Conservation (phyloP, 768 basidiomycete species). For the Hypholoma fasciculare region DNA sequence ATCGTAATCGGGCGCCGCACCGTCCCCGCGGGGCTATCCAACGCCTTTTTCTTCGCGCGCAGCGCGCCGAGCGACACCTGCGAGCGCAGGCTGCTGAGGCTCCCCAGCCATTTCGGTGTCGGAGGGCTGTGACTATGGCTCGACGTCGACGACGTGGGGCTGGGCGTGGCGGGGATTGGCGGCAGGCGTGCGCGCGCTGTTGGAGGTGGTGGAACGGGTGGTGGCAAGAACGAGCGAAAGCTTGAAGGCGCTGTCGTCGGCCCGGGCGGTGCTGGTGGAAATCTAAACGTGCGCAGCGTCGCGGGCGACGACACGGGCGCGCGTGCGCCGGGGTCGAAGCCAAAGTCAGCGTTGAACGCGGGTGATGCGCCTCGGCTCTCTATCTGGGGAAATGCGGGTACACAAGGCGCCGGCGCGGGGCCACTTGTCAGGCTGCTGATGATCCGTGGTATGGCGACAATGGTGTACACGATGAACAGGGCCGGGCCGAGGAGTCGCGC, state of each 20-base stretch:
- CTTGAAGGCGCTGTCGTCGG: neutral
- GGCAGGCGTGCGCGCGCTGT: neutral
- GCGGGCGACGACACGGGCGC: neutral
- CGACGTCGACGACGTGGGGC: neutral
- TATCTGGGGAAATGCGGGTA: neutral
- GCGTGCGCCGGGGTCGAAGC: neutral
- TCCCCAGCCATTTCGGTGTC: neutral
- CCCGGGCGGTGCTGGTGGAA: neutral
- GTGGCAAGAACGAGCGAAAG: neutral
- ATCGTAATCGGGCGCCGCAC: constrained; percentile 20
- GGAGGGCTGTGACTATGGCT: neutral
- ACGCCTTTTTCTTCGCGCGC: neutral
- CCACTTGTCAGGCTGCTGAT: neutral
- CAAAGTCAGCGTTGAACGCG: neutral
- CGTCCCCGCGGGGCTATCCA: neutral
- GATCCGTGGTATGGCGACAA: constrained; percentile 19
- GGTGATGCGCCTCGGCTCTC: neutral
- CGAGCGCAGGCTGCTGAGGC: neutral
- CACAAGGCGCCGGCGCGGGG: neutral
- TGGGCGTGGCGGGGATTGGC: neutral
- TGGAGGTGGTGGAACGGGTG: neutral
- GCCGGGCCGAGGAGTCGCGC: constrained; percentile 8
- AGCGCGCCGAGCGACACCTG: neutral
- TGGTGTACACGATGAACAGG: constrained; percentile 23
- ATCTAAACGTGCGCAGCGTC: neutral